Base-by-base conservation (phyloP, 305 asterid genomes). In the Rubia tinctorum region DNA sequence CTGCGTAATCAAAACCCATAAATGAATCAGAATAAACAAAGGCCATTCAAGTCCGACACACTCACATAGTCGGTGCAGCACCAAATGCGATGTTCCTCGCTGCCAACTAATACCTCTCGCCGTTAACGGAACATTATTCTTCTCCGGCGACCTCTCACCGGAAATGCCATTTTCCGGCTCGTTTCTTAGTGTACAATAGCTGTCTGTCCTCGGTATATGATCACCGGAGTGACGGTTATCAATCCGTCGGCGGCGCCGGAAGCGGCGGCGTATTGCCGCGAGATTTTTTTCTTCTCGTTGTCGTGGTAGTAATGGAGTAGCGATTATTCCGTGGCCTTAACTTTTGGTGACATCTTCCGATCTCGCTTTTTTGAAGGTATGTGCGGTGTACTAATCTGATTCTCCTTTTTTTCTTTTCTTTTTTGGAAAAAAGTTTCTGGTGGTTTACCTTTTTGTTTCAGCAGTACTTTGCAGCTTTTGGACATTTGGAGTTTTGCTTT, bases 21-120 rank as follows among this genome's bases (percentile, higher is more conserved):
- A 82, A 63, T 74, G 75, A 84, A 82, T 77, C 88, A 84, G 79
- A 85, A 78, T 78, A 83, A 83, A 89, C 85, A 72, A 84, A 77
- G 34, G 77, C 82, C 40, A 30, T 80, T 82, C 80, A 69, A 78
- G 83, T 83, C 91, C 87, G 86, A 78, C 84, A 56, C 40, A 17
- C 60, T 17, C 60, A 53, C 60, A 78, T 73, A 81, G 76, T 76
- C 79, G 79, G 77, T 78, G 82, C 44, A 73, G 80, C 69, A 39
- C 69, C 71, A 39, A 49, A 70, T 42, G 71, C 74, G 66, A 37
- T 47, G 72, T 20, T 20, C 55, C n/a, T 20, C 20, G 42, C 71
- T 66, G 71, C 71, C 71, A 66, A 66, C 71, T 66, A 66, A 43
- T 20, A 7, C 27, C 17, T 59, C 64, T 23, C 27, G 6, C 44